Evolutionary conservation across 2,329 filamentous ascomycete species (phyloP), one percentile per base, ranked within the genome.

Genomic region (Arthroderma uncinatum): DNA sequence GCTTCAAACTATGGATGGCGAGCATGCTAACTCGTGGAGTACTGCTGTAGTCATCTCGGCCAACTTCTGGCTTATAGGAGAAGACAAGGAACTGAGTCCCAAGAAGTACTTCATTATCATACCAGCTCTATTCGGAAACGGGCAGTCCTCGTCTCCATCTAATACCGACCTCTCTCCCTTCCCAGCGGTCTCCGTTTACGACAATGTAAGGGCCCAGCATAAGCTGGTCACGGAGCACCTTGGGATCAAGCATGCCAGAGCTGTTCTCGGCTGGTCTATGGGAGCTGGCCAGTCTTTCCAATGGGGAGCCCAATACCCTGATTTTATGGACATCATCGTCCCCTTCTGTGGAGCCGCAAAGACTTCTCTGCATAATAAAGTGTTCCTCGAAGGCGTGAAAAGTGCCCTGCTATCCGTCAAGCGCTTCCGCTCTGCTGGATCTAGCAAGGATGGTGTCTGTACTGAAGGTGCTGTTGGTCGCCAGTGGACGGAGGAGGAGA

Each of bases 11-110:
- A 34, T 1, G 21, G n/a, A 28, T 8, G 21, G 33, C 21, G 30
- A 14, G 6, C 9, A 28, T 53, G 28, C 28, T 53, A 21, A 37
- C 19, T 16, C n/a, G 4, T n/a, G 39, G n/a, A 10, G 42, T 5
- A 14, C 23, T 3, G 16, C 1, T 39, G 23, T 69, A 72, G 74
- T 71, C 2, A 87, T 91, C 60, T 73, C 77, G 1, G 83, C 87
- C 64, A 91, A 91, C 59, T 77, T 86, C 66, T 90, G 87, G 87
- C 78, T 91, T 9, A 78, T 88, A 42, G 84, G 85, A 10, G 68
- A 78, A 4, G 78, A 82, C 62, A 87, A 82, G 67, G 79, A 83
- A 0, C 74, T 91, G 44, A 79, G 79, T 60, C 85, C 86, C 0
- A 73, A 75, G 12, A 77, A 82, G 50, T 86, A 84, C 71, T 86